Conservation (phyloP, 192 early-diverging fungal genomes). For the Neocallimastix lanati region DNA sequence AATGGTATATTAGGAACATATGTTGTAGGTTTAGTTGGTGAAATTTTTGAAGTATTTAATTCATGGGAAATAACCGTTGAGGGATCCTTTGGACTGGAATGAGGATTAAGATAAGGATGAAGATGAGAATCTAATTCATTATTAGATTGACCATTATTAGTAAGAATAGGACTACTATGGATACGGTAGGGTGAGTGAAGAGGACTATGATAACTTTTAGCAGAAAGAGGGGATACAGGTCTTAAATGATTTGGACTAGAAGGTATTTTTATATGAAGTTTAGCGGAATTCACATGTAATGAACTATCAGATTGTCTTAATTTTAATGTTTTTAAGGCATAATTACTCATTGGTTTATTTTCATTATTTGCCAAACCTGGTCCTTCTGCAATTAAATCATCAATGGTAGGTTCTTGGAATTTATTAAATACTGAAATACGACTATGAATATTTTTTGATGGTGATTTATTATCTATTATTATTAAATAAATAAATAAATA, state of each 20-base stretch:
- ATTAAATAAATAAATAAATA: no score
- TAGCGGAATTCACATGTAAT: not conserved
- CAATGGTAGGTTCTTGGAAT: not conserved
- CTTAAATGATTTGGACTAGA: not conserved
- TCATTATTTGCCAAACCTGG: not conserved
- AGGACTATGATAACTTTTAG: not conserved
- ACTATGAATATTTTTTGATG: not conserved
- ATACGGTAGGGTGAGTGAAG: no score
- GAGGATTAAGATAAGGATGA: no score
- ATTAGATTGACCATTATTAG: not conserved
- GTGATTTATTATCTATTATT: not conserved
- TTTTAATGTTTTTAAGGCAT: not conserved
- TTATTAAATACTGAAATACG: not conserved
- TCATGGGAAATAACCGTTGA: no score
- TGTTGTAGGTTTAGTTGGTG: no score
- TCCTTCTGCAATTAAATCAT: no score
- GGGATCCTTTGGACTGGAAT: no score
- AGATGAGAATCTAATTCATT: no score
- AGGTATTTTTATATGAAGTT: not conserved
- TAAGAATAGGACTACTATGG: not conserved
- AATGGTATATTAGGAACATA: not conserved
- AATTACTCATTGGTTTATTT: not conserved
- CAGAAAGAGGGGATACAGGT: not conserved
- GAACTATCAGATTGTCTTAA: not conserved
- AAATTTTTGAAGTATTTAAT: no score